These are phyloP conservation scores for Pyrenopolyporus hunteri DNA, from an alignment of 495 filamentous ascomycete genomes.

Conservation along the genomic window DNA sequence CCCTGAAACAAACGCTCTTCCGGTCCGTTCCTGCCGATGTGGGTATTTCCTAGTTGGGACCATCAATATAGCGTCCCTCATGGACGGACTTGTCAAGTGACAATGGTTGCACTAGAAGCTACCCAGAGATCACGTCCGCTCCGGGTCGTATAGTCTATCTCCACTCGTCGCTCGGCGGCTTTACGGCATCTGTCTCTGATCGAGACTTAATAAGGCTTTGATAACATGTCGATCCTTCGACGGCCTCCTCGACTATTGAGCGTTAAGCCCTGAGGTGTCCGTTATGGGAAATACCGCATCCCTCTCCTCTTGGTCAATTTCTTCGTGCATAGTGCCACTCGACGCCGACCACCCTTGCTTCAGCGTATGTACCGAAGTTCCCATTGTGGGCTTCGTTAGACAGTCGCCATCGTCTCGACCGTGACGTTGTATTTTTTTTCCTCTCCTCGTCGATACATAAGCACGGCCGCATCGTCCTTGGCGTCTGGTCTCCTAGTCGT, in stretches of 20 bases:
- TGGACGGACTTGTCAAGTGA: slow-evolving; percentile 43
- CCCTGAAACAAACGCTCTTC: slow-evolving; percentile 47
- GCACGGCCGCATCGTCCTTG: slow-evolving; percentile 15
- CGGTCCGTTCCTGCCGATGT: slow-evolving; percentile 54
- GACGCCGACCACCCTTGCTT: slow-evolving; percentile 6
- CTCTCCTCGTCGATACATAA: slow-evolving; percentile 27
- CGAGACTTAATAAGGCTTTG: slow-evolving; percentile 31
- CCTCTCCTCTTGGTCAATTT: slow-evolving; percentile 20
- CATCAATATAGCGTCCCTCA: slow-evolving; percentile 28
- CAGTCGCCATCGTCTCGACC: slow-evolving; percentile 9
- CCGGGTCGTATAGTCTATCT: slow-evolving; percentile 26
- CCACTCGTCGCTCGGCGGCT: slow-evolving; percentile 42
- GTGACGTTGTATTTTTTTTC: slow-evolving; percentile 31
- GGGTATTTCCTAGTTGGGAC: slow-evolving; percentile 46
- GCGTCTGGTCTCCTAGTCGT: slow-evolving; percentile 11
- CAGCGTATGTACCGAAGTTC: slow-evolving; percentile 26
- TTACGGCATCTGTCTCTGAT: slow-evolving; percentile 40
- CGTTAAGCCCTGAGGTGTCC: slow-evolving; percentile 4
- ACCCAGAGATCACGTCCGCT: slow-evolving; percentile 13
- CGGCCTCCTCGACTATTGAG: slow-evolving; percentile 11
- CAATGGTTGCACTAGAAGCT: slow-evolving; percentile 31
- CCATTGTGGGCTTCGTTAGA: slow-evolving; percentile 20
- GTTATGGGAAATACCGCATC: slow-evolving; percentile 27
- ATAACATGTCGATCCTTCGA: slow-evolving; percentile 40
- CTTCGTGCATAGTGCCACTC: slow-evolving; percentile 15